These are phyloP conservation scores for Pseudozyma pruni DNA, from an alignment of 1,284 basidiomycete genomes.

Conservation along the genomic window DNA sequence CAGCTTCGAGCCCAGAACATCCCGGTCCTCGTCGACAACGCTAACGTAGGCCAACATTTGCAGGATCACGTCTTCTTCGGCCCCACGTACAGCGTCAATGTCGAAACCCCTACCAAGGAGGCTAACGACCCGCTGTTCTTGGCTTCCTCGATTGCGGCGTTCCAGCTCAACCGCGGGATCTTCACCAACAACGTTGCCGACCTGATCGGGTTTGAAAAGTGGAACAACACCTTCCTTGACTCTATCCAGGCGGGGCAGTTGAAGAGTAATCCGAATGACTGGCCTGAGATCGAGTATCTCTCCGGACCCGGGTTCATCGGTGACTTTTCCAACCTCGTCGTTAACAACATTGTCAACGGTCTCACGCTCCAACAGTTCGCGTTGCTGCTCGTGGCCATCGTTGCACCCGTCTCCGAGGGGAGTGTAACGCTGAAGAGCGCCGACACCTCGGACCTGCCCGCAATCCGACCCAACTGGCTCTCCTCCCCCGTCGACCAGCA, in stretches of 20 bases:
- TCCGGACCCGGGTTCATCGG: conserved; percentile 51
- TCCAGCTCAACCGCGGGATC: conserved; percentile 41
- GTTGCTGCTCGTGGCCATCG: conserved; percentile 47
- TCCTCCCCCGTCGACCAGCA: conserved; percentile 63
- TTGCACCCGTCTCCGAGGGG: conserved; percentile 65
- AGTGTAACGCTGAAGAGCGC: conserved; percentile 67
- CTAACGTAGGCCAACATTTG: conserved; percentile 56
- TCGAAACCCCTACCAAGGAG: conserved; percentile 39
- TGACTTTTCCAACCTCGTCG: conserved; percentile 47
- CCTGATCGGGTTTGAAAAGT: conserved; percentile 52
- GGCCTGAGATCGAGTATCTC: conserved; percentile 56
- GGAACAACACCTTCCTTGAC: conserved; percentile 35
- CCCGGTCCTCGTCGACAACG: conserved; percentile 25
- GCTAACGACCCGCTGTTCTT: conserved; percentile 51
- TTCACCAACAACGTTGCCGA: conserved; percentile 59
- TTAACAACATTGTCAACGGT: conserved; percentile 35
- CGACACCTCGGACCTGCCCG: conserved; percentile 69
- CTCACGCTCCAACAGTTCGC: conserved; percentile 40
- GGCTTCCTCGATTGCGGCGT: conserved; percentile 30
- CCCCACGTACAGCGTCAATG: conserved; percentile 53
- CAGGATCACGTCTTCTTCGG: conserved; percentile 60
- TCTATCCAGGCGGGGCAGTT: conserved; percentile 35
- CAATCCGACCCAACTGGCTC: conserved; percentile 69
- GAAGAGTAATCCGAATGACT: conserved; percentile 41
- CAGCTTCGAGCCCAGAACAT: conserved; percentile 45